Conservation (phyloP, 2,329 filamentous ascomycete genomes). For the Epicoccum sorghinum region DNA sequence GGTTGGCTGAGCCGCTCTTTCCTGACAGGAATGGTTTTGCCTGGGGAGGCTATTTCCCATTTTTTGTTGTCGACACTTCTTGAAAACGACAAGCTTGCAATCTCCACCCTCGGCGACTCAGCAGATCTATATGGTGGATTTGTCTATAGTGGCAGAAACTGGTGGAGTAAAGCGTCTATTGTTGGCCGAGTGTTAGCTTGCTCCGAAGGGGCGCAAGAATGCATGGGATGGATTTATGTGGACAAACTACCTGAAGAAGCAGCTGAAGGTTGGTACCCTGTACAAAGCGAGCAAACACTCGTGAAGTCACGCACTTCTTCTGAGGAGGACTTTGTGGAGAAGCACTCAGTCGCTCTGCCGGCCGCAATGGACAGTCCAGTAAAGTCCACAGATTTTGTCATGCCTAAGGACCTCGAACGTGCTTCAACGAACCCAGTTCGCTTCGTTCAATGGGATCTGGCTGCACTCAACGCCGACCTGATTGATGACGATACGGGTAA, state of each 20-base stretch:
- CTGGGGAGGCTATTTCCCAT: slow-evolving; percentile 60
- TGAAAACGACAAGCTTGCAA: slow-evolving; percentile 60
- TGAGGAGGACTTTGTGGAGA: slow-evolving; percentile 36
- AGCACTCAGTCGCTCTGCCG: slow-evolving; percentile 47
- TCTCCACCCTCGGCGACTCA: slow-evolving; percentile 56
- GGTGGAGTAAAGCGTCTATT: slow-evolving; percentile 64
- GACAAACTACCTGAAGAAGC: slow-evolving; percentile 49
- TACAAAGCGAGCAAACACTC: slow-evolving; percentile 46
- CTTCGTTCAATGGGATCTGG: slow-evolving; percentile 39
- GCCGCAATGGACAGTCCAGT: slow-evolving; percentile 19
- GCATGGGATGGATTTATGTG: slow-evolving; percentile 62
- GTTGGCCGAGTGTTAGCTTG: slow-evolving; percentile 61
- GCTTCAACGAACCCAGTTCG: slow-evolving; percentile 24
- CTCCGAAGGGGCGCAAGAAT: slow-evolving; percentile 53
- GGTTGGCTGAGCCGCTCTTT: slow-evolving; percentile 64
- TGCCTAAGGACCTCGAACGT: slow-evolving; percentile 42
- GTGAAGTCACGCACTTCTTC: slow-evolving; percentile 48
- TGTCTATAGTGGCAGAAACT: slow-evolving; percentile 56
- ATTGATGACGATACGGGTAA: slow-evolving; percentile 30
- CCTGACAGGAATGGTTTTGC: slow-evolving; percentile 61
- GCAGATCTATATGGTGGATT: slow-evolving; percentile 63
- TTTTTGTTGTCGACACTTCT: slow-evolving; percentile 62
- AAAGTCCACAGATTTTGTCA: slow-evolving; percentile 46
- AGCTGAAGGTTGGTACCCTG: slow-evolving; percentile 58
- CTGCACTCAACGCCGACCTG: slow-evolving; percentile 27